Evolutionary conservation across 1,139 yeast genomes (phyloP), one percentile per base, ranked within the genome.

Genomic region (Blastobotrys aristatus): DNA sequence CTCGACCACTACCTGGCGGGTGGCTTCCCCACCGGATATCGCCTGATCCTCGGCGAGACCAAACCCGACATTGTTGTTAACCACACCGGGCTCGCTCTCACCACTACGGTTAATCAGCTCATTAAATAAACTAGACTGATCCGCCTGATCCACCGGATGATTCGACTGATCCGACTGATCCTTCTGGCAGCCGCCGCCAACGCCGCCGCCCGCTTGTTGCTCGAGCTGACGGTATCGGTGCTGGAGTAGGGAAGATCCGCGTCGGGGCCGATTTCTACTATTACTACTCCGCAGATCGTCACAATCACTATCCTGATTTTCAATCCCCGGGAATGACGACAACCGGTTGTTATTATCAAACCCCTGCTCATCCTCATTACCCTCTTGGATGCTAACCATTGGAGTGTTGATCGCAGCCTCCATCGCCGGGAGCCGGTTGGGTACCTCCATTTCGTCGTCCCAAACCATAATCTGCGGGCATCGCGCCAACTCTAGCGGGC

Each of bases 401-500:
- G 61, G 61, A 2, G 61, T 54, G 13, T 50, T 54, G 34, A 58
- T 57, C 18, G 61, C 61, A 36, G 41, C 45, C 6, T 48, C 40
- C 37, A 55, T 46, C 7, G 40, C 21, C 4, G 49, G 67, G 7
- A 67, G 64, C 20, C 65, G 61, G 13, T 72, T 65, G 0, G 87
- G 87, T 2, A 80, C 76, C 44, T 74, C 77, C 79, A 80, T 75
- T 14, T 71, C 70, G 43, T 82, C 84, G 60, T 83, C 89, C 69
- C 77, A 71, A 0, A 84, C 77, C 51, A 79, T 60, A 37, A 82
- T 69, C 46, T 82, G 69, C 17, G 79, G 76, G 43, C 84, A 64
- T 53, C 85, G 69, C 0, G 82, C 81, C 22, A 84, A 67, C 53
- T 83, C 89, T 49, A 82, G 66, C 0, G 89, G 90, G 0, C 89